These are phyloP conservation scores for Vachellia pachyceras DNA, from an alignment of 306 rosid genomes.

Conservation along the genomic window DNA sequence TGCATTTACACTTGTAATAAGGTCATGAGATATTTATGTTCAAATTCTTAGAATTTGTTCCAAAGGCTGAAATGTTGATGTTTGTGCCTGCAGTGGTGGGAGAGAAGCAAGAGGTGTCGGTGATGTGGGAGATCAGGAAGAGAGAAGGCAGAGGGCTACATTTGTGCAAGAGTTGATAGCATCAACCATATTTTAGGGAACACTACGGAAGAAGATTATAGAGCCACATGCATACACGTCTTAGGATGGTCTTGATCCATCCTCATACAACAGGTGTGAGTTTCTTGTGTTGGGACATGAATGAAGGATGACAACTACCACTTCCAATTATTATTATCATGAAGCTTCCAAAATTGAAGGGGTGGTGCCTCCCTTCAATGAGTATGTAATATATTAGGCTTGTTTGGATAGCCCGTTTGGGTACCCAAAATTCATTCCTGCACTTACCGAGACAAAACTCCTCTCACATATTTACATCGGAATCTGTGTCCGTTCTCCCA, in stretches of 20 bases:
- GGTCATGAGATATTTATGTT: neutral
- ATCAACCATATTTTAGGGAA: constrained; percentile 61
- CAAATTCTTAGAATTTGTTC: neutral
- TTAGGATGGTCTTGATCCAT: neutral
- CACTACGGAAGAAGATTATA: neutral
- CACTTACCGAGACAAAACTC: too few relatives aligned
- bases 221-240: neutral
- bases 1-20: neutral
- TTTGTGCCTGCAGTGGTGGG: constrained; percentile 54
- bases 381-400: constrained; percentile 5
- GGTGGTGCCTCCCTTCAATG: constrained; percentile 9
- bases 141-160: constrained; percentile 60
- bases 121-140: constrained; percentile 53
- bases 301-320: constrained; percentile 39
- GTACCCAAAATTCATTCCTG: too few relatives aligned
- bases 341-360: constrained; percentile 23
- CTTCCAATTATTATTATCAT: constrained; percentile 24
- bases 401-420: too few relatives aligned
- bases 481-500: too few relatives aligned
- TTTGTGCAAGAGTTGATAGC: constrained; percentile 62
- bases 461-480: too few relatives aligned
- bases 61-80: constrained; percentile 23
- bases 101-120: constrained; percentile 38
- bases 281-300: constrained; percentile 37
- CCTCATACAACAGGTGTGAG: neutral